phyloP scores from a whole-genome alignment of 202 grass and related monocot genomes.

The Carex arenaria region DNA sequence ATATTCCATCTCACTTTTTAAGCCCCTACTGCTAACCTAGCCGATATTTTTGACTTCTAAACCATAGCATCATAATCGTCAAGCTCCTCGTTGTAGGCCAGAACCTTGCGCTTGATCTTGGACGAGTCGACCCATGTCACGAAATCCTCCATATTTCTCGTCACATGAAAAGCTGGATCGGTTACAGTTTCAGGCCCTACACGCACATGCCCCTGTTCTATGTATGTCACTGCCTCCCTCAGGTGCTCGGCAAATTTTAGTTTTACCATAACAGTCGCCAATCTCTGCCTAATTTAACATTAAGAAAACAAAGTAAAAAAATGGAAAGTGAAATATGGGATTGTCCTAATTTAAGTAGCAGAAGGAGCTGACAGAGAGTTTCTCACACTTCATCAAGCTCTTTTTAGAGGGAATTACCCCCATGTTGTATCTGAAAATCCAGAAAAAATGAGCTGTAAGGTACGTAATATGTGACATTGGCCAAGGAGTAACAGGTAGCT shows the following conservation, averaged over 20 bases:
- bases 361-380: conserved; percentile 62
- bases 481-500: neutral
- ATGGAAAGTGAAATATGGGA: neutral
- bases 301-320: neutral
- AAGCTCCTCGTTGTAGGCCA: conserved; percentile 66
- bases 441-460: neutral
- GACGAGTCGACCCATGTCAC: conserved; percentile 92
- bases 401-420: conserved; percentile 79
- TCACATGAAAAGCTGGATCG: conserved; percentile 80
- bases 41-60: conserved; percentile 19
- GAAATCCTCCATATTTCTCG: conserved; percentile 97
- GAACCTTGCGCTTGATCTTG: conserved; percentile 79
- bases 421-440: conserved; percentile 78
- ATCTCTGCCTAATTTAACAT: conserved; percentile 44
- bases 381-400: conserved; percentile 72
- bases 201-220: conserved; percentile 78
- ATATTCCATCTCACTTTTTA: neutral
- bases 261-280: conserved; percentile 56
- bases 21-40: neutral
- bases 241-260: conserved; percentile 80
- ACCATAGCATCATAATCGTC: conserved; percentile 80
- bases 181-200: conserved; percentile 67
- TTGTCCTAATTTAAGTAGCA: neutral
- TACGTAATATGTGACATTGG: neutral
- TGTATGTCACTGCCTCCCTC: conserved; percentile 79